phyloP scores from a whole-genome alignment of 305 asterid genomes.

The Solanum chacoense region DNA sequence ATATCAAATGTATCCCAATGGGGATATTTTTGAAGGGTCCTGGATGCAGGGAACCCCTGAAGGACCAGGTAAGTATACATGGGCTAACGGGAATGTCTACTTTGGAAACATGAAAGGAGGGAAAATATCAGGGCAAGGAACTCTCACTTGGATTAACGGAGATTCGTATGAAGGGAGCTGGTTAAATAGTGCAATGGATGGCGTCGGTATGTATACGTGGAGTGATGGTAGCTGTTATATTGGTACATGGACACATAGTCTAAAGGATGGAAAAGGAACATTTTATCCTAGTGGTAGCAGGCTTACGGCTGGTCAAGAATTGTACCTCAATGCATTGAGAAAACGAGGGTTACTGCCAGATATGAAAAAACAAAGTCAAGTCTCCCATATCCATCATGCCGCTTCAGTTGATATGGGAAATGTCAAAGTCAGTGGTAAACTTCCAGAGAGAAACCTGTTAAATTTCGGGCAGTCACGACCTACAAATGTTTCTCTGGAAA shows the following conservation, averaged over 20 bases:
- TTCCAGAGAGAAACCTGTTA: slow-evolving; percentile 34
- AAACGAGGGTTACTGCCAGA: slow-evolving; percentile 87
- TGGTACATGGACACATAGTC: slow-evolving; percentile 89
- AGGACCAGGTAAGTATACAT: slow-evolving; percentile 90
- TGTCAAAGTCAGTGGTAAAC: slow-evolving; percentile 39
- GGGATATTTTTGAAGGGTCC: slow-evolving; percentile 82
- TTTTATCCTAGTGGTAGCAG: slow-evolving; percentile 77
- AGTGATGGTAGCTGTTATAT: slow-evolving; percentile 70
- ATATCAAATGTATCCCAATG: slow-evolving; percentile 60
- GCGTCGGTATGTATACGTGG: slow-evolving; percentile 87
- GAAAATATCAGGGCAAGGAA: slow-evolving; percentile 85
- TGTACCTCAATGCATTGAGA: slow-evolving; percentile 70
- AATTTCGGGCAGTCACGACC: slow-evolving; percentile 49
- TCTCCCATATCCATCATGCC: slow-evolving; percentile 58
- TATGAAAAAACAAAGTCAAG: slow-evolving; percentile 61
- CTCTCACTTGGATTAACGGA: slow-evolving; percentile 76
- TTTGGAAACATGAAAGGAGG: slow-evolving; percentile 84
- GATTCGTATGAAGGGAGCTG: slow-evolving; percentile 84
- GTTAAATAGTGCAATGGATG: slow-evolving; percentile 78
- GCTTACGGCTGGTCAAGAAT: slow-evolving; percentile 55
- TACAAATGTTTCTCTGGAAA: slow-evolving; percentile 50
- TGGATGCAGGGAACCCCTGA: slow-evolving; percentile 92
- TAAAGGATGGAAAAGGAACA: slow-evolving; percentile 92
- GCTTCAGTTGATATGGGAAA: slow-evolving; percentile 47
- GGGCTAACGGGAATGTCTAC: slow-evolving; percentile 84